Evolutionary conservation across 176 grass and related monocot genomes (phyloP).

Genomic region (Lolium rigidum): DNA sequence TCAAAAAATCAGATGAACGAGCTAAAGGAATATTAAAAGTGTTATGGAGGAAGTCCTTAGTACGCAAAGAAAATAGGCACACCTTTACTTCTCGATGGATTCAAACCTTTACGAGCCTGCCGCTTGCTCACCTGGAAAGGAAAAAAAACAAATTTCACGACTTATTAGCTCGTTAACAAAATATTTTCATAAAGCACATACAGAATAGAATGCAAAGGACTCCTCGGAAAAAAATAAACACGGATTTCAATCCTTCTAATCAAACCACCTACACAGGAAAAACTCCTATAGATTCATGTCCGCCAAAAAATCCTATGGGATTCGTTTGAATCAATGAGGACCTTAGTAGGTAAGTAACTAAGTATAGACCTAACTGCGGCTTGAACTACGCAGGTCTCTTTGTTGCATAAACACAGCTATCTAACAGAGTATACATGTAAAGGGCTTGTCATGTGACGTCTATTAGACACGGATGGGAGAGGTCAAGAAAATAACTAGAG

Average conservation of each 20-base stretch:
- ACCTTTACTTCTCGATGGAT: constrained; percentile 78
- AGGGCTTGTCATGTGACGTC: not conserved
- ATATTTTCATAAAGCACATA: not conserved
- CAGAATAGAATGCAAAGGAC: not conserved
- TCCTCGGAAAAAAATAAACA: not conserved
- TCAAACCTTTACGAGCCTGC: constrained; percentile 81
- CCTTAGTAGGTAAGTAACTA: not conserved
- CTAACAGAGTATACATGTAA: not conserved
- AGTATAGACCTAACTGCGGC: not conserved
- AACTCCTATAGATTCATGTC: not conserved
- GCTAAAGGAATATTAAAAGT: not conserved
- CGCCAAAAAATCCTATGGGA: not conserved
- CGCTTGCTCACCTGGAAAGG: constrained; percentile 76
- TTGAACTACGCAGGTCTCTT: not conserved
- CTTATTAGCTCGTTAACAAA: not conserved
- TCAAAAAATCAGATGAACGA: not conserved
- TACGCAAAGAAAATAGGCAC: constrained; percentile 12
- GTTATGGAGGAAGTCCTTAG: not conserved
- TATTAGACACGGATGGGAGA: constrained; percentile 12
- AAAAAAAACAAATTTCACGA: not conserved
- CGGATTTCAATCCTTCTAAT: not conserved
- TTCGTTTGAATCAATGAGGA: not conserved
- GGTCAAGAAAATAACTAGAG: not conserved
- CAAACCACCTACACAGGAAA: not conserved
- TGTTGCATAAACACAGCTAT: not conserved